These are phyloP conservation scores for Alternaria infectoria DNA, from an alignment of 2,329 filamentous ascomycete species.

Conservation along the genomic window DNA sequence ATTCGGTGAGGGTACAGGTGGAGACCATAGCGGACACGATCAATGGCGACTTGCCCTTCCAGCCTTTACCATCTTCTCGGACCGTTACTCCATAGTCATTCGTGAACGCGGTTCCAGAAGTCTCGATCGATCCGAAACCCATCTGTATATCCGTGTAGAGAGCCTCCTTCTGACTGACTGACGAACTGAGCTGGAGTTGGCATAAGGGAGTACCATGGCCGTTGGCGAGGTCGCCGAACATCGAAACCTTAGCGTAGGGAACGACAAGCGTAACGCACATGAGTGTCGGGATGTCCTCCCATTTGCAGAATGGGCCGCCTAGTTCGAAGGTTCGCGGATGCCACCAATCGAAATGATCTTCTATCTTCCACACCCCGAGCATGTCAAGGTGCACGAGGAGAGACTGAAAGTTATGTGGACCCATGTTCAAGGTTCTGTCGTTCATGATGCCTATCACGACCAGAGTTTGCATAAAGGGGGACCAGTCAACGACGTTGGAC, in stretches of 20 bases:
- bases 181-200: conserved; percentile 13
- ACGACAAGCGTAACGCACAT: conserved; percentile 23
- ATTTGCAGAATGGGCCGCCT: conserved; percentile 11
- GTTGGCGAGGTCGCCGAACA: conserved; percentile 4
- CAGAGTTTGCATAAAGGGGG: conserved; percentile 1
- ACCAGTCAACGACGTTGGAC: conserved; percentile 1
- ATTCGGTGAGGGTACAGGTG: not conserved
- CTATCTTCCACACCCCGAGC: conserved; percentile 2
- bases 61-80: conserved; percentile 11
- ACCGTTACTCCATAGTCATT: conserved; percentile 13
- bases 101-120: conserved; percentile 9
- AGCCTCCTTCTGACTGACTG: not conserved
- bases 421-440: conserved; percentile 14
- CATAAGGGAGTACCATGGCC: conserved; percentile 10
- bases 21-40: conserved; percentile 20
- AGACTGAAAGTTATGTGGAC: conserved; percentile 14
- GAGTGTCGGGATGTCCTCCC: conserved; percentile 18
- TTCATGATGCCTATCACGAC: not conserved
- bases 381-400: conserved; percentile 17
- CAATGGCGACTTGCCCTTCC: conserved; percentile 11
- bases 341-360: not conserved
- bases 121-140: conserved; percentile 12
- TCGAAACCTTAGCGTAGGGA: conserved; percentile 6
- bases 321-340: not conserved
- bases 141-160: conserved; percentile 19